phyloP scores from a whole-genome alignment of 805 yeast species.

The Teunomyces cretensis region DNA sequence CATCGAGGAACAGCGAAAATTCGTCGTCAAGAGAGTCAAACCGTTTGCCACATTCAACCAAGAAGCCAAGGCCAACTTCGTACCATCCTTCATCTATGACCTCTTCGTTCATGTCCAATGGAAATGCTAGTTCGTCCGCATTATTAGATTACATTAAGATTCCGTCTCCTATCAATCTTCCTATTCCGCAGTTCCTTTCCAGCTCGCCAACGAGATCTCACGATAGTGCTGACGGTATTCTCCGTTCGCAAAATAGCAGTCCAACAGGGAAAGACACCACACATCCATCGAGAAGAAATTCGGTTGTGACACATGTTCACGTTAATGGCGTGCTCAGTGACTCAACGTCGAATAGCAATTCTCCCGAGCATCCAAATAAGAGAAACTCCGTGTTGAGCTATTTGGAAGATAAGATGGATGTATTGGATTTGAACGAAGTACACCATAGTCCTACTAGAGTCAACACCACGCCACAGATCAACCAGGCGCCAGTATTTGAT shows the following conservation, averaged over 20 bases:
- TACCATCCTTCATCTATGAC: slow-evolving; percentile 67
- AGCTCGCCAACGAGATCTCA: slow-evolving; percentile 37
- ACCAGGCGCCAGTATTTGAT: slow-evolving; percentile 32
- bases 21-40: slow-evolving; percentile 20
- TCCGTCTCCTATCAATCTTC: slow-evolving; percentile 31
- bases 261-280: slow-evolving; percentile 10
- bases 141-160: slow-evolving; percentile 35
- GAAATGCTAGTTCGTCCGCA: slow-evolving; percentile 15
- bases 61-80: slow-evolving; percentile 80
- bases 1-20: slow-evolving; percentile 9
- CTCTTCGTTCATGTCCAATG: slow-evolving; percentile 21
- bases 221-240: slow-evolving; percentile 21
- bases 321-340: slow-evolving; percentile 42
- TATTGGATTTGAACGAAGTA: slow-evolving; percentile 36
- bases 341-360: slow-evolving; percentile 7
- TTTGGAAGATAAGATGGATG: slow-evolving; percentile 45
- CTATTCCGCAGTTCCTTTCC: slow-evolving; percentile 36
- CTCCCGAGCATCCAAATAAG: slow-evolving; percentile 25
- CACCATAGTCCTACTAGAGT: slow-evolving; percentile 22
- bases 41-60: slow-evolving; percentile 44
- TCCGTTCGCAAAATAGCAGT: slow-evolving; percentile 9
- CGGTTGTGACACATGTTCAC: slow-evolving; percentile 43
- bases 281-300: slow-evolving; percentile 29
- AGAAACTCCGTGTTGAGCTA: slow-evolving; percentile 42
- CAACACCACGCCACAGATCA: slow-evolving; percentile 27